A percentile compares a stretch with the other conserved stretches of the same genome.
Conservation (phyloP, 495 filamentous ascomycete species). For the Aspergillus campestris region DNA sequence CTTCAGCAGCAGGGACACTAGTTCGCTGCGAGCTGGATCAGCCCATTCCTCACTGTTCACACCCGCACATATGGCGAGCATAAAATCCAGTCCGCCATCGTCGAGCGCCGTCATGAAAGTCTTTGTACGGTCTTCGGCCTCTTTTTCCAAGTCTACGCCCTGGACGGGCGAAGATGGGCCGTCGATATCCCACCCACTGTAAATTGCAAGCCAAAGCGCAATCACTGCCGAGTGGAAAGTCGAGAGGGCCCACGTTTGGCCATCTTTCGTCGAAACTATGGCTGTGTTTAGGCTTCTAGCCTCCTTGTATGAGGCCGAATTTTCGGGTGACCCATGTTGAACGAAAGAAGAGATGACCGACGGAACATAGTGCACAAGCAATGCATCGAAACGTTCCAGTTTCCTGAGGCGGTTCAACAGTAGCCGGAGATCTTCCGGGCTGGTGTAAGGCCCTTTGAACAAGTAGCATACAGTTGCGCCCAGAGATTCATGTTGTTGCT, state of each 20-base stretch:
- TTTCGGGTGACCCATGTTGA: constrained; percentile 66
- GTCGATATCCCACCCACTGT: constrained; percentile 82
- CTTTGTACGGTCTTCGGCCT: constrained; percentile 59
- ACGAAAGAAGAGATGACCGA: constrained; percentile 63
- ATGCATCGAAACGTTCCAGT: constrained; percentile 62
- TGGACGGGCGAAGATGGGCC: constrained; percentile 42
- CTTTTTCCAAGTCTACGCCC: constrained; percentile 51
- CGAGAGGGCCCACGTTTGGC: constrained; percentile 56
- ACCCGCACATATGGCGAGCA: constrained; percentile 74
- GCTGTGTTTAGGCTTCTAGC: constrained; percentile 60
- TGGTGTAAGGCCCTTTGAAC: constrained; percentile 62
- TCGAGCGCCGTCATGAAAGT: constrained; percentile 70
- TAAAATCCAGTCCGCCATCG: constrained; percentile 86
- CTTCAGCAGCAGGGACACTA: constrained; percentile 69
- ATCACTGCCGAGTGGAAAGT: constrained; percentile 67
- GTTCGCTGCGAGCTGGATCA: constrained; percentile 64
- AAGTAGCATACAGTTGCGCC: constrained; percentile 65
- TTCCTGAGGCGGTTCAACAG: constrained; percentile 57
- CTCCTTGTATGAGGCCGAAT: constrained; percentile 47
- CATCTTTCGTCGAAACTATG: constrained; percentile 54
- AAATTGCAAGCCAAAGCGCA: constrained; percentile 83
- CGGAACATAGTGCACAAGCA: constrained; percentile 71
- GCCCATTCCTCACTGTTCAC: constrained; percentile 68
- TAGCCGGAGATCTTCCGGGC: constrained; percentile 59
- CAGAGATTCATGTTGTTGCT: constrained; percentile 83